These are phyloP conservation scores for Ochetophila trinervis DNA, from an alignment of 306 rosid species.

Conservation along the genomic window DNA sequence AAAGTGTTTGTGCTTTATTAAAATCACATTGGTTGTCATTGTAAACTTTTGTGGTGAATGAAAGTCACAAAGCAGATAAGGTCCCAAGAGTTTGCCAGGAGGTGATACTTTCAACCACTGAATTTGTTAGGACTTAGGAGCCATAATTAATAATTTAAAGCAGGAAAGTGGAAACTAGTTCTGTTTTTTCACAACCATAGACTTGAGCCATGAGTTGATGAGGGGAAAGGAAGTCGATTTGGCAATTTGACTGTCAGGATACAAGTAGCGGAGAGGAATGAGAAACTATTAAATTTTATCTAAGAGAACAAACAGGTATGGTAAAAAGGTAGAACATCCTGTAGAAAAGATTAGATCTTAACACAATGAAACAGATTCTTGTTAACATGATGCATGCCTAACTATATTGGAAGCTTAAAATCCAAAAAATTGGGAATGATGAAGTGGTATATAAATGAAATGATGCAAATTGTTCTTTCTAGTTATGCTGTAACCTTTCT, in stretches of 20 bases:
- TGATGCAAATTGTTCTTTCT: neutral
- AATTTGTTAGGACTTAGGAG: neutral
- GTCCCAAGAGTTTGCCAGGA: neutral
- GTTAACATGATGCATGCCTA: too few relatives aligned
- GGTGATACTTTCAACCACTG: neutral
- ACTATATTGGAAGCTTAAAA: too few relatives aligned
- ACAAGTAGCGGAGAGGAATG: neutral
- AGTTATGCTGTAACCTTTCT: neutral
- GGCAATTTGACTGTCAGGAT: neutral
- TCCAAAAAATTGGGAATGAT: constrained; percentile 1
- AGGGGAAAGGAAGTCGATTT: neutral
- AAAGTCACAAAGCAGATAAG: neutral
- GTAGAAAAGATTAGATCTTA: too few relatives aligned
- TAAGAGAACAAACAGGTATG: neutral
- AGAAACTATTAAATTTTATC: neutral
- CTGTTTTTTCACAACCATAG: neutral
- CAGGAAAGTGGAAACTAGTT: neutral
- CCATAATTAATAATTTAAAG: neutral
- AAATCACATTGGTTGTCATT: too few relatives aligned
- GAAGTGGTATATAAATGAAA: neutral
- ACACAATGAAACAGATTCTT: too few relatives aligned
- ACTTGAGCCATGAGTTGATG: neutral
- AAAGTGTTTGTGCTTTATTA: too few relatives aligned
- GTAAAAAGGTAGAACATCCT: too few relatives aligned
- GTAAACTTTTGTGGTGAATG: too few relatives aligned